Conservation (phyloP, 2,329 filamentous ascomycete species). For the Phymatotrichopsis omnivora region DNA sequence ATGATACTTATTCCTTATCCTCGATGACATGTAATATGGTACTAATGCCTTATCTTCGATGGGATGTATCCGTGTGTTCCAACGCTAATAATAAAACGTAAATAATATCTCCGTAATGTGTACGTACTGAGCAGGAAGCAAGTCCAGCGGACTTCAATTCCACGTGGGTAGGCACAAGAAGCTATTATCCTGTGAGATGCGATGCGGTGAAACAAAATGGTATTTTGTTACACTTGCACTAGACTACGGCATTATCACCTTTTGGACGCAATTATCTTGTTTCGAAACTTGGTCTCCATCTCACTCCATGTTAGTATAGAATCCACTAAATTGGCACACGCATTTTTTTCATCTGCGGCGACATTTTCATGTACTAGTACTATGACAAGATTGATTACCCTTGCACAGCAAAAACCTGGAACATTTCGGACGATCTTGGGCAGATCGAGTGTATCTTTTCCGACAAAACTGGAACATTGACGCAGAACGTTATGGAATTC, state of each 20-base stretch:
- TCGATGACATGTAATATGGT: too few species aligned
- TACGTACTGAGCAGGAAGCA: too few species aligned
- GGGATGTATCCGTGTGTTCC: too few species aligned
- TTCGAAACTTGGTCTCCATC: constrained; percentile 97
- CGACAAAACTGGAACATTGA: constrained; percentile 83
- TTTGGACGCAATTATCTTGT: constrained; percentile 93
- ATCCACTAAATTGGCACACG: constrained; percentile 85
- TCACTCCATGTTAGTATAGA: constrained; percentile 96
- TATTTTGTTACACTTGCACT: too few species aligned
- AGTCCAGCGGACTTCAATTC: too few species aligned
- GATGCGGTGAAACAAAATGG: too few species aligned
- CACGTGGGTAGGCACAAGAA: too few species aligned
- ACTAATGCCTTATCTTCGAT: too few species aligned
- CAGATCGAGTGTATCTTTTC: constrained; percentile 99
- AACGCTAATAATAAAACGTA: too few species aligned
- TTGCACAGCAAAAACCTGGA: constrained; percentile 96
- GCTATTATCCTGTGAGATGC: too few species aligned
- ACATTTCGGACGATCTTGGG: constrained; percentile 93
- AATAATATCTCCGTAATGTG: too few species aligned
- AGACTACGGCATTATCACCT: constrained; percentile 86
- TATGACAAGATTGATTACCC: constrained; percentile 89
- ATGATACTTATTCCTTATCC: too few species aligned
- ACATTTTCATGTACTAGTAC: constrained; percentile 98
- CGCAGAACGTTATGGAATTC: constrained; percentile 96
- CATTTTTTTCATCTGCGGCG: constrained; percentile 96